phyloP scores from a whole-genome alignment of 208 protist genomes.

The Leishmania aethiopica region DNA sequence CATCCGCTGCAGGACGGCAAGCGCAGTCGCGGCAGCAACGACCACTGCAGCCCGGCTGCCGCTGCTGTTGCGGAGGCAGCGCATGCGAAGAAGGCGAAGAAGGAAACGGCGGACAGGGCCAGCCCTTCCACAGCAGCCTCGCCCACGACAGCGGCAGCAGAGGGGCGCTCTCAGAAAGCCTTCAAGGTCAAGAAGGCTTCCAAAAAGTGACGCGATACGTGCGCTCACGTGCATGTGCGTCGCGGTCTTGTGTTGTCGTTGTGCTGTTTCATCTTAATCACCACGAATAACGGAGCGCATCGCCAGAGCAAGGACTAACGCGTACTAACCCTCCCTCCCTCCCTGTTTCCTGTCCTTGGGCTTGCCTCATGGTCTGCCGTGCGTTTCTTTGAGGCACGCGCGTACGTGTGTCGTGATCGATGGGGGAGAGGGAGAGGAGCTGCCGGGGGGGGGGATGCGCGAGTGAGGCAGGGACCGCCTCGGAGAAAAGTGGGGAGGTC shows the following conservation, averaged over 20 bases:
- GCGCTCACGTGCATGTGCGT: background rate
- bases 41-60: background rate
- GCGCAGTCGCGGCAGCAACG: constrained; percentile 25
- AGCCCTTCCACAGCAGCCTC: background rate
- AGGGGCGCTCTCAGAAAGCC: constrained; percentile 13
- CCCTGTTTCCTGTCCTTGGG: background rate
- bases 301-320: background rate
- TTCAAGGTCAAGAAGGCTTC: constrained; percentile 21
- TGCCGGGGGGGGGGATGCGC: background rate
- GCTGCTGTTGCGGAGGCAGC: background rate
- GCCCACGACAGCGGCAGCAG: background rate
- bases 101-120: constrained; percentile 9
- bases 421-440: background rate
- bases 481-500: background rate
- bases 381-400: background rate
- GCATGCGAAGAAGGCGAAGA: constrained; percentile 11
- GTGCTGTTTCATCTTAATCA: background rate
- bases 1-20: background rate
- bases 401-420: background rate
- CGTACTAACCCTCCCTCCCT: background rate
- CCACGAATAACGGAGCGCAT: background rate
- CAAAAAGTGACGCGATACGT: constrained; percentile 7
- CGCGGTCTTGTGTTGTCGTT: background rate
- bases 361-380: too few species aligned
- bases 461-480: background rate